Percentiles rank a stretch among this genome's conserved stretches.
These are phyloP conservation scores for Agroathelia rolfsii DNA, from an alignment of 1,284 basidiomycete genomes.

Conservation along the genomic window DNA sequence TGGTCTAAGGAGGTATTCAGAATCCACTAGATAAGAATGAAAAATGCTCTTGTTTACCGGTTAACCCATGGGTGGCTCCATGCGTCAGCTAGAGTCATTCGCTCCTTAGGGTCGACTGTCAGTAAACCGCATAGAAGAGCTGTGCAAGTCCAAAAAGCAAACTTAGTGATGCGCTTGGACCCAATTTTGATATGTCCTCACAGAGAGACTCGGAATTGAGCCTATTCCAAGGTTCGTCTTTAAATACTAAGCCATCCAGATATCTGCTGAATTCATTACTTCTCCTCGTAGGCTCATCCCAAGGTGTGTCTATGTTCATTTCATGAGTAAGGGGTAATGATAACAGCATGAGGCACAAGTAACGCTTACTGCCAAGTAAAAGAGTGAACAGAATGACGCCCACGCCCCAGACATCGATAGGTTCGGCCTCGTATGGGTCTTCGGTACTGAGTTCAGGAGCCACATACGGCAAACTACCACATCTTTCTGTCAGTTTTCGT, in stretches of 20 bases:
- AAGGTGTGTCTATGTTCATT: constrained; percentile 78
- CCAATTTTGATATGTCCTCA: no score
- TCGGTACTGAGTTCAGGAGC: constrained; percentile 69
- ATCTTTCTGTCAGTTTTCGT: constrained; percentile 64
- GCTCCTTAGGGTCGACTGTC: constrained; percentile 57
- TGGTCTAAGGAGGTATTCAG: constrained; percentile 33
- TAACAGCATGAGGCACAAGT: no score
- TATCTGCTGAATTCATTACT: constrained; percentile 79
- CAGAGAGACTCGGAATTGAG: constrained; percentile 53
- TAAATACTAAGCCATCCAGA: constrained; percentile 65
- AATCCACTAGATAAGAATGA: constrained; percentile 1
- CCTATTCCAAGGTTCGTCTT: constrained; percentile 76
- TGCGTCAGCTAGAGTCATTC: constrained; percentile 67
- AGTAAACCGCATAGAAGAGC: constrained; percentile 70
- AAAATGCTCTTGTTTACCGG: constrained; percentile 45
- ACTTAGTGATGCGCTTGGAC: no score
- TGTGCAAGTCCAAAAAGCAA: constrained; percentile 21
- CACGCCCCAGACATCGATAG: constrained; percentile 92
- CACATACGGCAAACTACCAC: constrained; percentile 92
- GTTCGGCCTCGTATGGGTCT: constrained; percentile 78
- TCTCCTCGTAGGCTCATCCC: constrained; percentile 84
- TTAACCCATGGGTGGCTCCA: constrained; percentile 73
- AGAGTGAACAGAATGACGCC: constrained; percentile 95
- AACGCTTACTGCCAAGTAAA: constrained; percentile 82
- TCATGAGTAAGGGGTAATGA: no score